Evolutionary conservation across 441 rosid species (phyloP), one percentile per base, ranked within the genome.

Genomic region (Adansonia grandidieri): DNA sequence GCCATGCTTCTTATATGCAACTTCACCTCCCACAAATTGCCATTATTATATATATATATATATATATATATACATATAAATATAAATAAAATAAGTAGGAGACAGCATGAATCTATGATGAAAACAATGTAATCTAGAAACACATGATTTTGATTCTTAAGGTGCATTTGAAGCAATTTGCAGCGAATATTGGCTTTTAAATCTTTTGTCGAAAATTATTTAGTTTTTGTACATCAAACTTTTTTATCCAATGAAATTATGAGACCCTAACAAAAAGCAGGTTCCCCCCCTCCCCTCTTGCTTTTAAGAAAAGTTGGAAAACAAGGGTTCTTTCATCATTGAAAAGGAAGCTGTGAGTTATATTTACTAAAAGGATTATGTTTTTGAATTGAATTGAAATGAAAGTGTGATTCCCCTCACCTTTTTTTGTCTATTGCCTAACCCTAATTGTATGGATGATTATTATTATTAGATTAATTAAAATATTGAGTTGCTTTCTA

Each of bases 81-180:
- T n/a, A n/a, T n/a, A n/a, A n/a, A n/a, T n/a, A n/a, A n/a, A n/a
- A 40, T 67, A 24, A 42, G 53, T 67, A 62, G 71, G 70, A 15
- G 71, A 66, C 71, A 66, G 14, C 50, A 37, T 66, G 71, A 42
- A 42, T 66, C 71, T 45, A 15, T 4, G 3, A 37, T 24, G 28
- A 24, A 15, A 6, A 14, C 6, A 50, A 50, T 47, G 60, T 13
- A 19, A 70, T 70, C 74, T 50, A 10, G 17, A 48, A 47, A 28
- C 74, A 19, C 24, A 71, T 51, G 37, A 74, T 74, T 44, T 57
- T 24, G 67, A 74, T 74, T 74, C 77, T 20, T 74, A 74, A 74
- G 68, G 77, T 74, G 67, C n/a, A 42, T 60, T 74, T 57, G 65
- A 74, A 74, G 77, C 77, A 74, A 74, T 60, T 42, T 20, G 15